Evolutionary conservation across 2,329 filamentous ascomycete genomes (phyloP).

Genomic region (Gyromitra esculenta): DNA sequence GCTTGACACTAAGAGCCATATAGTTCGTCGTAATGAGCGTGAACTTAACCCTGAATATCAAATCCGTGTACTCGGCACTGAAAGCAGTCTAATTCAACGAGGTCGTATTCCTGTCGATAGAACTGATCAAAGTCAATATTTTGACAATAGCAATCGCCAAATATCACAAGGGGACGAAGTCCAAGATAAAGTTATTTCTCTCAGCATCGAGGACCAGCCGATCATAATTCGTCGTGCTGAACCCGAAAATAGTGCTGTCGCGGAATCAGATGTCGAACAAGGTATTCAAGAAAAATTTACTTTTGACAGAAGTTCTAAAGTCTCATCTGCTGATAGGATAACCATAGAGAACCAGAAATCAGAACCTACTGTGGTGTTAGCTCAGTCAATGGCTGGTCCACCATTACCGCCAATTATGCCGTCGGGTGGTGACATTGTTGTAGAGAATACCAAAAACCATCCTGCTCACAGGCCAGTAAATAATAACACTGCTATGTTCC

Average conservation of each 20-base stretch:
- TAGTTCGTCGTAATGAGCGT: not conserved
- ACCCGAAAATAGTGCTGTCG: not conserved
- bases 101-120: not conserved
- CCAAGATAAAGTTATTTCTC: not conserved
- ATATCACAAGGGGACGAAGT: not conserved
- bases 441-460: not conserved
- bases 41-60: not conserved
- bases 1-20: not conserved
- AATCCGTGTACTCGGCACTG: not conserved
- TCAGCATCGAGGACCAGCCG: not conserved
- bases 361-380: not conserved
- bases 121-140: not conserved
- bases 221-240: slow-evolving; percentile 2
- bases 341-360: not conserved
- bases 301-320: not conserved
- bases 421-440: not conserved
- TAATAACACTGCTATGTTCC: not conserved
- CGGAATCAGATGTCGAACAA: not conserved
- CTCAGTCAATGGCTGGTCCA: not conserved
- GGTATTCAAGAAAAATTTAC: not conserved
- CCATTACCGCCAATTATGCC: not conserved
- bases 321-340: not conserved
- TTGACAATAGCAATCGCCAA: not conserved
- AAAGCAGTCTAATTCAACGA: not conserved
- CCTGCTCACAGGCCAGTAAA: not conserved